A percentile compares a stretch with the other conserved stretches of the same genome.
Evolutionary conservation across 1,284 basidiomycete genomes (phyloP).

Genomic region (Mycosarcoma mackinlayi): DNA sequence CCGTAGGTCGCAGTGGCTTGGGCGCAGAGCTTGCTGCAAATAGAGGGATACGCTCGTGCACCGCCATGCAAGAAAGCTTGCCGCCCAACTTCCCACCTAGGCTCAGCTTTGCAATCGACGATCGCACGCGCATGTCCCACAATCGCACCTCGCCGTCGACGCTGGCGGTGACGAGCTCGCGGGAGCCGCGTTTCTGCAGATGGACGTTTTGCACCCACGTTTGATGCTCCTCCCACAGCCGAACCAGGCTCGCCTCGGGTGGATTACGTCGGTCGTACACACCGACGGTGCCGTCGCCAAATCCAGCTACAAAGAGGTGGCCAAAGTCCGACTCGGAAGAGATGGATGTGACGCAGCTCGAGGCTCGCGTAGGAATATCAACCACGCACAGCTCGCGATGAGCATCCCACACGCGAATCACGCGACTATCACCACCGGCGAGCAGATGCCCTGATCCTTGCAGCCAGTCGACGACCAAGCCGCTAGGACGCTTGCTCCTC

Average conservation of each 20-base stretch:
- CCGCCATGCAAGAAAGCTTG: constrained; percentile 81
- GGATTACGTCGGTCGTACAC: constrained; percentile 90
- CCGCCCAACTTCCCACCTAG: constrained; percentile 70
- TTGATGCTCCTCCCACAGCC: constrained; percentile 80
- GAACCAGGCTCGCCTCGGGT: constrained; percentile 84
- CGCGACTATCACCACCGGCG: constrained; percentile 88
- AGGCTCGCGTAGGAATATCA: constrained; percentile 87
- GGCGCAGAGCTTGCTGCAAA: constrained; percentile 75
- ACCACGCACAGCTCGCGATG: constrained; percentile 85
- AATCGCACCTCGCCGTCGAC: constrained; percentile 89
- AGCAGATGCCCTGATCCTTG: constrained; percentile 86
- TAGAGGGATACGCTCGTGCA: constrained; percentile 85
- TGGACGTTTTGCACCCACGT: constrained; percentile 92
- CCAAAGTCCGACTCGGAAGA: constrained; percentile 81
- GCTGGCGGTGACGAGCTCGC: constrained; percentile 90
- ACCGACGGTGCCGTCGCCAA: constrained; percentile 90
- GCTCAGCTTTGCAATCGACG: constrained; percentile 77
- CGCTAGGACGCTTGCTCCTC: constrained; percentile 77
- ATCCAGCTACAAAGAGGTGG: constrained; percentile 87
- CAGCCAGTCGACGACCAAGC: constrained; percentile 92
- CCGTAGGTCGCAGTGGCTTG: constrained; percentile 30
- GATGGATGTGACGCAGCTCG: constrained; percentile 88
- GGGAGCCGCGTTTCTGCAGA: constrained; percentile 79
- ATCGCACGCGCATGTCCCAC: constrained; percentile 86
- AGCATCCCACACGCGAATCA: constrained; percentile 94